Evolutionary conservation across 2,329 filamentous ascomycete genomes (phyloP).

Genomic region (Knufia petricola): DNA sequence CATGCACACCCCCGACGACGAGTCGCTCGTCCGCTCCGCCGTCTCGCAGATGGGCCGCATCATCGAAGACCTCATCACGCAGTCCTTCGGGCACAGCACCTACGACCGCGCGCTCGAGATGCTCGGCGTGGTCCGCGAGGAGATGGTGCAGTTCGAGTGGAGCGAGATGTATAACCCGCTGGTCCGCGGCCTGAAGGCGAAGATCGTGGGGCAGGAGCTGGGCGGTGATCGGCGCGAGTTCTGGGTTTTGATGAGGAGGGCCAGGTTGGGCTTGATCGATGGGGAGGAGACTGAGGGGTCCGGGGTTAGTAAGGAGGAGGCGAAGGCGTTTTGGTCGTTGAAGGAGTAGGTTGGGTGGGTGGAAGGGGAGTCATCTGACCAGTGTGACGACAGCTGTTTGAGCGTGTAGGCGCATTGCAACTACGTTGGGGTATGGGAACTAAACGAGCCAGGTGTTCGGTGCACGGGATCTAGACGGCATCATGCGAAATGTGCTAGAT

Average conservation of each 20-base stretch:
- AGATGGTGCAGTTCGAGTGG: slow-evolving; percentile 65
- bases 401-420: too few relatives aligned
- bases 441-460: background rate
- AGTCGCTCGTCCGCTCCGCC: slow-evolving; percentile 55
- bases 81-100: slow-evolving; percentile 64
- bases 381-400: too few relatives aligned
- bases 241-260: slow-evolving; percentile 64
- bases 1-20: slow-evolving; percentile 51
- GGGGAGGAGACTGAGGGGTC: slow-evolving; percentile 53
- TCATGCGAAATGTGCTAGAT: too few relatives aligned
- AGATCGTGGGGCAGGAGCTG: slow-evolving; percentile 58
- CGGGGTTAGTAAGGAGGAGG: slow-evolving; percentile 59
- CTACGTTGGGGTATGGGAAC: too few relatives aligned
- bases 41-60: slow-evolving; percentile 65
- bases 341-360: background rate
- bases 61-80: slow-evolving; percentile 56
- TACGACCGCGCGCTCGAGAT: slow-evolving; percentile 69
- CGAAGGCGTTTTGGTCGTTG: slow-evolving; percentile 39
- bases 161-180: slow-evolving; percentile 69
- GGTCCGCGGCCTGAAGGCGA: slow-evolving; percentile 59
- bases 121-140: slow-evolving; percentile 66
- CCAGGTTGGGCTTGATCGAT: slow-evolving; percentile 64
- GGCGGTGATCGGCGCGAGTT: slow-evolving; percentile 71
- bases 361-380: too few relatives aligned
- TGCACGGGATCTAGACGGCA: too few relatives aligned